Evolutionary conservation across 306 rosid species (phyloP).

Genomic region (Fragaria vesca): DNA sequence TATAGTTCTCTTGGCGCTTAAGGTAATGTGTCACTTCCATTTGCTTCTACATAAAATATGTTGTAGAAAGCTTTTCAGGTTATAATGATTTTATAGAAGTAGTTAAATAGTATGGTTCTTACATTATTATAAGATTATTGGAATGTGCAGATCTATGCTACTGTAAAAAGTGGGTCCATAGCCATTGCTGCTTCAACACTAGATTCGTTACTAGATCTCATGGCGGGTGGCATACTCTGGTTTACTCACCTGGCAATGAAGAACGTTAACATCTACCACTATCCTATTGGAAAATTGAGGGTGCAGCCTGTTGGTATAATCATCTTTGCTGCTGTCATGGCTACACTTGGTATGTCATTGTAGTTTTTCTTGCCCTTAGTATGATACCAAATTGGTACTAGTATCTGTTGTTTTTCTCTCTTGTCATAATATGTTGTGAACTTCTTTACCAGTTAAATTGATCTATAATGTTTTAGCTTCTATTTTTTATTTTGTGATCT

Average conservation of each 20-base stretch:
- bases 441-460: background rate
- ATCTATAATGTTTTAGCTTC: background rate
- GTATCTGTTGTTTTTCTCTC: background rate
- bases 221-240: constrained; percentile 97
- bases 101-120: background rate
- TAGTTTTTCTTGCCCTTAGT: constrained; percentile 1
- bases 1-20: constrained; percentile 41
- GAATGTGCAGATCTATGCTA: constrained; percentile 51
- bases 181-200: constrained; percentile 66
- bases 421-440: background rate
- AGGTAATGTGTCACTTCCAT: constrained; percentile 30
- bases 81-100: background rate
- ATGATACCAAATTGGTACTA: background rate
- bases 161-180: constrained; percentile 50
- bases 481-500: background rate
- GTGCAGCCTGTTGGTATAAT: constrained; percentile 95
- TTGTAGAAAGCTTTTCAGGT: background rate
- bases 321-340: constrained; percentile 94
- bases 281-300: constrained; percentile 91
- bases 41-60: background rate
- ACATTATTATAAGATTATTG: background rate
- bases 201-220: constrained; percentile 56
- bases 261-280: constrained; percentile 64
- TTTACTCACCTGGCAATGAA: constrained; percentile 88
- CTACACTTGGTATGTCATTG: constrained; percentile 68